Evolutionary conservation across 371 early-diverging fungal species (phyloP), one percentile per base, ranked within the genome.

Genomic region (Phascolomyces articulosus): DNA sequence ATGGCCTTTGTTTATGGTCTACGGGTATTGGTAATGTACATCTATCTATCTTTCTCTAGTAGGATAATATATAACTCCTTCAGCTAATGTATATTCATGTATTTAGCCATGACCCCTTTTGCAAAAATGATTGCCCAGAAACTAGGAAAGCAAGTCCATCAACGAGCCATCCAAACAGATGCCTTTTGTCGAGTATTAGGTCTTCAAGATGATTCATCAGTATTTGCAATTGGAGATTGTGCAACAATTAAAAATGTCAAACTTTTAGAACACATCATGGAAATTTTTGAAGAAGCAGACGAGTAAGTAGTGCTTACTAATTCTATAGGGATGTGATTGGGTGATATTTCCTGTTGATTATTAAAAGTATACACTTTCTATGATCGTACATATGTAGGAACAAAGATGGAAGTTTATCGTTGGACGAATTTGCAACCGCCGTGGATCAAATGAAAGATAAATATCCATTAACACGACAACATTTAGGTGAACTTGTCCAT

Each of bases 171-270:
- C 7, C 70, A 82, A 18, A 90, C 90, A 2, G 95, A 96, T 74
- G 74, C 62, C 4, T 80, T 76, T 53, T 73, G 93, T 58, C 87
- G 92, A 28, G 86, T 94, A 20, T 72, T 87, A 58, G 91, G 90
- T 24, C 55, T 78, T 0, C 60, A 76, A 0, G 87, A 88, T 66
- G 79, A 84, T 38, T 82, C n/a, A n/a, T n/a, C 88, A 8, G 88
- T 93, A 2, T 95, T 85, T 71, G 95, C 95, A 1, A 74, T 95
- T 23, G 96, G 96, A 23, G 96, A 96, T 71, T 96, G 96, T 73
- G 91, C 95, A 3, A 85, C 88, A 3, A 87, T 83, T 62, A 90
- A 90, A 31, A 88, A 87, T 60, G 91, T 91, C 4, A 83, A 87
- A 23, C 70, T 91, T 40, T 62, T 86, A 18, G 73, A 79, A 6